These are phyloP conservation scores for Tolypocladium sp. DNA, from an alignment of 2,329 filamentous ascomycete species.

Conservation along the genomic window DNA sequence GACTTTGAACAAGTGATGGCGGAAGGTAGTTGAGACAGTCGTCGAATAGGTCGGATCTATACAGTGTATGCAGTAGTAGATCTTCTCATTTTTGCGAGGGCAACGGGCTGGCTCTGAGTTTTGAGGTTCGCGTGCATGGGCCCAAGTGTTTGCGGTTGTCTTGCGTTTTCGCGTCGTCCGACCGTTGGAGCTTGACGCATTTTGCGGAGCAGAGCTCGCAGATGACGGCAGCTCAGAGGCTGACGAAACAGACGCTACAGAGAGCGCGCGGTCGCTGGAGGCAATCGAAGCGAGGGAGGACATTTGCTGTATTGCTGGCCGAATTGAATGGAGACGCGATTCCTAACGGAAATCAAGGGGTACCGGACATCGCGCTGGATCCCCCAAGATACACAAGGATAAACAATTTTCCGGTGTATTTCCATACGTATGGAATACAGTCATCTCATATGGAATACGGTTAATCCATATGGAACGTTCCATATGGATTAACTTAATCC, in stretches of 20 bases:
- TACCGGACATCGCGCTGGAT: no score
- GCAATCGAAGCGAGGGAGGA: no score
- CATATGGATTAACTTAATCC: neutral
- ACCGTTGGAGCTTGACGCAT: neutral
- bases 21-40: neutral
- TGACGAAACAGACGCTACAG: no score
- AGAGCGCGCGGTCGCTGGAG: no score
- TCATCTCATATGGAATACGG: neutral
- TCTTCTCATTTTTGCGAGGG: neutral
- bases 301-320: no score
- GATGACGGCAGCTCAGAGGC: neutral
- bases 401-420: neutral
- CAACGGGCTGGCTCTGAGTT: neutral
- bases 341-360: no score
- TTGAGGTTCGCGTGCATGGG: neutral
- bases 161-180: neutral
- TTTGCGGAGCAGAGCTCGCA: neutral
- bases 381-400: no score
- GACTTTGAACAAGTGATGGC: neutral
- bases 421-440: neutral
- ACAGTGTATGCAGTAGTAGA: slow-evolving; percentile 2
- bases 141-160: neutral
- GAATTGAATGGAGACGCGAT: no score
- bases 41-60: neutral
- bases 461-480: neutral